Evolutionary conservation across 352 stramenopile genomes (phyloP).

Genomic region (Phytophthora brassicae): DNA sequence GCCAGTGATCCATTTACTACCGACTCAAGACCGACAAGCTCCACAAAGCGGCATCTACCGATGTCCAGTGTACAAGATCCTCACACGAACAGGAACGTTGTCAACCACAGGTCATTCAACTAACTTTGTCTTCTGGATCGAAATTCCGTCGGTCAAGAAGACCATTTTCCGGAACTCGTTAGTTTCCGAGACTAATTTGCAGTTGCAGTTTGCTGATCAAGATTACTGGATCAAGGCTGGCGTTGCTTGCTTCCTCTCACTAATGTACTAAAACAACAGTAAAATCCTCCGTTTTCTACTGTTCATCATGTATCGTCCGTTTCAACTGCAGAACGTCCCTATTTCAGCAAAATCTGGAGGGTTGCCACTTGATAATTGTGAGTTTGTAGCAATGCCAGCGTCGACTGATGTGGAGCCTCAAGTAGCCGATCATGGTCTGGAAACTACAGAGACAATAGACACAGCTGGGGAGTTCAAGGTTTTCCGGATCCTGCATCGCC

Average conservation of each 20-base stretch:
- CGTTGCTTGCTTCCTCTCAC: conserved; percentile 93
- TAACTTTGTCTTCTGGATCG: conserved; percentile 98
- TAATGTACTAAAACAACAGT: conserved; percentile 92
- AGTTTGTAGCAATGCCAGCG: neutral
- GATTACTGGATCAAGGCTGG: conserved; percentile 96
- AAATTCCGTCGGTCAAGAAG: conserved; percentile 85
- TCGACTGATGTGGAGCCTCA: neutral
- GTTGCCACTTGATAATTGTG: too few species aligned
- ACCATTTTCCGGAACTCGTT: conserved; percentile 87
- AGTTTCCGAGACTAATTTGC: conserved; percentile 93
- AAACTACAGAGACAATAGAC: conserved; percentile 9
- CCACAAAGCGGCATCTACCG: conserved; percentile 89
- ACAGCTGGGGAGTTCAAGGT: neutral
- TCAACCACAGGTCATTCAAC: conserved; percentile 96
- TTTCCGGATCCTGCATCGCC: conserved; percentile 17
- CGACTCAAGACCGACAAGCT: conserved; percentile 74
- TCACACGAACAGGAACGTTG: conserved; percentile 91
- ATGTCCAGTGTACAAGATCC: conserved; percentile 95
- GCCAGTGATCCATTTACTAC: conserved; percentile 88
- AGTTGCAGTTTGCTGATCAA: conserved; percentile 90
- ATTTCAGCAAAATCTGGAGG: too few species aligned
- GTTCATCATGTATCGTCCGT: too few species aligned
- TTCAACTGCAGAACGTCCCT: too few species aligned
- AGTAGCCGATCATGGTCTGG: too few species aligned
- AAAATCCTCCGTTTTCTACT: too few species aligned